These are phyloP conservation scores for Sporothrix curviconia DNA, from an alignment of 2,329 filamentous ascomycete species.

Conservation along the genomic window DNA sequence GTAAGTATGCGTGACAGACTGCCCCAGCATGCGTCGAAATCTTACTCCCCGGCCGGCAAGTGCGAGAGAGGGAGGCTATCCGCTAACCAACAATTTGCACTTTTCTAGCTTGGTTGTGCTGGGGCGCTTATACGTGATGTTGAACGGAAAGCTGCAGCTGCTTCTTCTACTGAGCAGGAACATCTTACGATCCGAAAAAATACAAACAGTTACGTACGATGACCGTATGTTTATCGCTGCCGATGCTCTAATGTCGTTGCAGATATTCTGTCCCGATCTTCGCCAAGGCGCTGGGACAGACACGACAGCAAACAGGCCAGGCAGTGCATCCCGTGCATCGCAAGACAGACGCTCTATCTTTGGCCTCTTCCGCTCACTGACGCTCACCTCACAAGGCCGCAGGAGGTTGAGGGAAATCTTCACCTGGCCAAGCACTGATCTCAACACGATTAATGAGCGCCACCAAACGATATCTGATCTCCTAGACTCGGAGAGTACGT, in stretches of 20 bases:
- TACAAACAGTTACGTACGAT: slow-evolving; percentile 70
- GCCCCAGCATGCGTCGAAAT: too few species aligned
- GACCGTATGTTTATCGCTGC: slow-evolving; percentile 69
- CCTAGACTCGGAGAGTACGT: slow-evolving; percentile 59
- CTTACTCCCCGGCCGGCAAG: too few species aligned
- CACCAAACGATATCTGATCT: slow-evolving; percentile 64
- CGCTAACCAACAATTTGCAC: background rate
- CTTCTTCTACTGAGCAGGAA: background rate
- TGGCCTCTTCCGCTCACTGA: slow-evolving; percentile 70
- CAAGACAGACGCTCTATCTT: slow-evolving; percentile 83
- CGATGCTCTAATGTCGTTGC: slow-evolving; percentile 74
- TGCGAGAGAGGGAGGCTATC: too few species aligned
- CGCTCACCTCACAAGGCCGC: slow-evolving; percentile 74
- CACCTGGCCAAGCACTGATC: slow-evolving; percentile 66
- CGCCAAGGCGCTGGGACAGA: slow-evolving; percentile 62
- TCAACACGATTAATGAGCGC: slow-evolving; percentile 62
- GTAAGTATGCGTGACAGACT: too few species aligned
- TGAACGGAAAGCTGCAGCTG: slow-evolving; percentile 49
- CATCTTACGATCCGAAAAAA: slow-evolving; percentile 58
- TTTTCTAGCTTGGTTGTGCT: slow-evolving; percentile 63
- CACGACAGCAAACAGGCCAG: slow-evolving; percentile 51
- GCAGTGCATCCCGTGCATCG: slow-evolving; percentile 34
- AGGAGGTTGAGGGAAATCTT: slow-evolving; percentile 70
- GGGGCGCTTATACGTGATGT: slow-evolving; percentile 81
- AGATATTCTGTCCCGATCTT: slow-evolving; percentile 82